phyloP scores from a whole-genome alignment of 176 grass and related monocot species.

The Oryza officinalis region DNA sequence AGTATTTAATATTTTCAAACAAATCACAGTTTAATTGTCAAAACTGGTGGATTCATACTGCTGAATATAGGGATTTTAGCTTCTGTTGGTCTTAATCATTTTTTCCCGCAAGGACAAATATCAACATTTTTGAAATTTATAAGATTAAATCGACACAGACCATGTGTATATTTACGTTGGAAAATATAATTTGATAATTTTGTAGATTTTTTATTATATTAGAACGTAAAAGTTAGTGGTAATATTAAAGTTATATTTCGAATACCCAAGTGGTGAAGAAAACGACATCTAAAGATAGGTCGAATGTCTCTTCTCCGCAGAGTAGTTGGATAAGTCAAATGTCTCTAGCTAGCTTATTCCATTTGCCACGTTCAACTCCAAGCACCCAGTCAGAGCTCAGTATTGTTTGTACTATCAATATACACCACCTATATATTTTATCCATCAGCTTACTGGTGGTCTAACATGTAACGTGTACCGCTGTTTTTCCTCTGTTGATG shows the following conservation, averaged over 20 bases:
- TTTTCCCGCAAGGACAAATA: neutral
- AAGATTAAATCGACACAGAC: neutral
- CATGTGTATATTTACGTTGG: neutral
- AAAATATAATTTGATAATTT: neutral
- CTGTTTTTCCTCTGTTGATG: neutral
- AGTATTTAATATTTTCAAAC: neutral
- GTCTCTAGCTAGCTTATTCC: neutral
- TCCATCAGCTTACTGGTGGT: neutral
- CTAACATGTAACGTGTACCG: neutral
- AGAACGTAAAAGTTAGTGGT: neutral
- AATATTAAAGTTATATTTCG: neutral
- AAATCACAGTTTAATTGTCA: neutral
- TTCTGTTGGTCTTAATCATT: neutral
- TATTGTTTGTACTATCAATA: neutral
- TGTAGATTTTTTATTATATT: neutral
- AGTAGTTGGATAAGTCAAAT: neutral
- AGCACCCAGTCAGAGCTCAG: neutral
- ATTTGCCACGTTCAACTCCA: neutral
- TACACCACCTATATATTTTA: too few relatives aligned
- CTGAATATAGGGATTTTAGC: neutral
- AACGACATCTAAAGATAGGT: neutral
- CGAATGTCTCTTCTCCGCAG: neutral
- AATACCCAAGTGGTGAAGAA: neutral
- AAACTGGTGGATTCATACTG: neutral
- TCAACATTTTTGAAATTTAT: neutral